Conservation (phyloP, 148 eudicot genomes). For the Chenopodium suecicum region DNA sequence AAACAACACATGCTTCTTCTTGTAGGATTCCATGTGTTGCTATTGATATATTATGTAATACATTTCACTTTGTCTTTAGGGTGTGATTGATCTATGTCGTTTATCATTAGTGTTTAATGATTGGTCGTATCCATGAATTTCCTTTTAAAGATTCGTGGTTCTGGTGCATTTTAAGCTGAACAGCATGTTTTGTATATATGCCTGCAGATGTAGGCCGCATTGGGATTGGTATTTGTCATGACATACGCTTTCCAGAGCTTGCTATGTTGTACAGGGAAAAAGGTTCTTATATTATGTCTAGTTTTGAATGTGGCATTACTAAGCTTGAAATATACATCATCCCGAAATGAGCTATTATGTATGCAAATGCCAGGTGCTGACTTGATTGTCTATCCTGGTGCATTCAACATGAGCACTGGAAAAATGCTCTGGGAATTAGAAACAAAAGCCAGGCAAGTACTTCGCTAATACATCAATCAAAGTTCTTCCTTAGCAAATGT, state of each 20-base stretch:
- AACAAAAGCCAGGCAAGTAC: slow-evolving; percentile 58
- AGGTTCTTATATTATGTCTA: slow-evolving; percentile 30
- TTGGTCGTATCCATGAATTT: background rate
- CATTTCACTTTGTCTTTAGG: background rate
- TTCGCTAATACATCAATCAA: background rate
- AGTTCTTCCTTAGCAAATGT: background rate
- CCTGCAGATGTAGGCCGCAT: slow-evolving; percentile 47
- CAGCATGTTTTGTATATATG: background rate
- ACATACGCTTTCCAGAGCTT: slow-evolving; percentile 58
- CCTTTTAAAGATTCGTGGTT: background rate
- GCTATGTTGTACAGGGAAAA: slow-evolving; percentile 48
- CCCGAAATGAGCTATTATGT: background rate
- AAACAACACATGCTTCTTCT: background rate
- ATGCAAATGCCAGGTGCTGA: slow-evolving; percentile 21
- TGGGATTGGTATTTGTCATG: slow-evolving; percentile 62
- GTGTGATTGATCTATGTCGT: background rate
- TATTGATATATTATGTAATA: background rate
- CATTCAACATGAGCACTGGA: slow-evolving; percentile 60
- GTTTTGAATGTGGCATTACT: background rate
- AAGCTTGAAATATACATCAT: background rate
- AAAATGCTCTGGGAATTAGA: slow-evolving; percentile 49
- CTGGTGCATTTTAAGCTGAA: background rate
- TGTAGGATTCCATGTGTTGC: background rate
- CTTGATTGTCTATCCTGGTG: slow-evolving; percentile 56
- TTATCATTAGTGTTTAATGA: background rate